These are phyloP conservation scores for Cydonia oblonga DNA, from an alignment of 331 rosid genomes.

Conservation along the genomic window DNA sequence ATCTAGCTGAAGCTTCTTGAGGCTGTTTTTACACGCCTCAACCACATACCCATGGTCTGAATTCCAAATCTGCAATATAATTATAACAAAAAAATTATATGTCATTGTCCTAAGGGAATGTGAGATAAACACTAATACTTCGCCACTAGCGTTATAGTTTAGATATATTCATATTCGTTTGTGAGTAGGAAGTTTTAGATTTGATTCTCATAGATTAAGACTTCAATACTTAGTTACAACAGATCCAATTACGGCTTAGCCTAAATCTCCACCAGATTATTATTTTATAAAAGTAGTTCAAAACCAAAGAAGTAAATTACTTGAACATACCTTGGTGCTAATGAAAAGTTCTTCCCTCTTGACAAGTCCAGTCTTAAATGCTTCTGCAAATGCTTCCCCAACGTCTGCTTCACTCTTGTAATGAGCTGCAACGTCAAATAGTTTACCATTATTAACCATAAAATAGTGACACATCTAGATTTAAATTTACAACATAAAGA, in stretches of 20 bases:
- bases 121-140: neutral
- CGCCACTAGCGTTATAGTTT: rapidly evolving
- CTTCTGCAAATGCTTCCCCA: constrained; percentile 61
- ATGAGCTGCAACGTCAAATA: constrained; percentile 35
- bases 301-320: neutral
- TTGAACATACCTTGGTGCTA: constrained; percentile 42
- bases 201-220: too few relatives aligned
- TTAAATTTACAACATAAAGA: too few relatives aligned
- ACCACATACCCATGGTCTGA: constrained; percentile 87
- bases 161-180: too few relatives aligned
- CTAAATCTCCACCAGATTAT: too few relatives aligned
- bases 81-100: too few relatives aligned
- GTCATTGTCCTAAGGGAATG: neutral
- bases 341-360: constrained; percentile 75
- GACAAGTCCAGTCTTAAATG: constrained; percentile 41
- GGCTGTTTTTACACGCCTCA: constrained; percentile 79
- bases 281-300: too few relatives aligned
- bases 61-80: constrained; percentile 69
- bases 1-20: constrained; percentile 65
- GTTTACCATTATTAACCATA: too few relatives aligned
- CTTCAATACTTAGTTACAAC: too few relatives aligned
- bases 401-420: constrained; percentile 60
- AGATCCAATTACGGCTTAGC: too few relatives aligned
- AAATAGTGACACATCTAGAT: too few relatives aligned
- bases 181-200: too few relatives aligned